Conservation (phyloP, 2,329 filamentous ascomycete species). For the Metarhizium guizhouense region DNA sequence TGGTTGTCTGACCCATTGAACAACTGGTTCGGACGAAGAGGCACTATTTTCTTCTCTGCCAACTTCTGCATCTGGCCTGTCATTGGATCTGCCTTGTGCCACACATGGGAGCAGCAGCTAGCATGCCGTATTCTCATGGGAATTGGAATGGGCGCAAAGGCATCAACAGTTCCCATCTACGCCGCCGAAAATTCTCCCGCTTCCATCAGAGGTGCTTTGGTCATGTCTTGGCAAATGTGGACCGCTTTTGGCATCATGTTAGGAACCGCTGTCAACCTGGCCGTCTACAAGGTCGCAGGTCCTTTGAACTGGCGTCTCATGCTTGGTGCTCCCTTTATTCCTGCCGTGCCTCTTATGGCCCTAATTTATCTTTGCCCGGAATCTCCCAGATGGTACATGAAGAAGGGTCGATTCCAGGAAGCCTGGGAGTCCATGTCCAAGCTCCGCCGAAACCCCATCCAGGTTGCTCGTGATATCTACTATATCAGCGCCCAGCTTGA, state of each 20-base stretch:
- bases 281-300: slow-evolving; percentile 15
- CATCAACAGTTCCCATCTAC: slow-evolving; percentile 61
- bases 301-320: slow-evolving; percentile 28
- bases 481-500: slow-evolving; percentile 37
- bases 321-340: slow-evolving; percentile 52
- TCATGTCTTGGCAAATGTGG: slow-evolving; percentile 75
- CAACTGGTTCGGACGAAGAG: slow-evolving; percentile 31
- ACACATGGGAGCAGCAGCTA: slow-evolving; percentile 59
- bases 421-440: slow-evolving; percentile 47
- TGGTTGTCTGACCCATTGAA: slow-evolving; percentile 59
- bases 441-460: slow-evolving; percentile 44
- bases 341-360: slow-evolving; percentile 41
- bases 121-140: slow-evolving; percentile 59
- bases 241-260: slow-evolving; percentile 44
- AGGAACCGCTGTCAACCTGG: slow-evolving; percentile 31
- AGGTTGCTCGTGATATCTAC: slow-evolving; percentile 52
- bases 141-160: slow-evolving; percentile 60
- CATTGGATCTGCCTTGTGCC: slow-evolving; percentile 54
- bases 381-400: slow-evolving; percentile 55
- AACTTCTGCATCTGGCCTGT: slow-evolving; percentile 59
- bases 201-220: slow-evolving; percentile 60
- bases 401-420: slow-evolving; percentile 50
- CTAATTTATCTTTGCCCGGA: slow-evolving; percentile 55
- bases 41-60: slow-evolving; percentile 61
- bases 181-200: slow-evolving; percentile 65